Percentiles rank a stretch among this genome's conserved stretches.
These are phyloP conservation scores for Apiotrichum gracile DNA, from an alignment of 1,284 basidiomycete species.

Conservation along the genomic window DNA sequence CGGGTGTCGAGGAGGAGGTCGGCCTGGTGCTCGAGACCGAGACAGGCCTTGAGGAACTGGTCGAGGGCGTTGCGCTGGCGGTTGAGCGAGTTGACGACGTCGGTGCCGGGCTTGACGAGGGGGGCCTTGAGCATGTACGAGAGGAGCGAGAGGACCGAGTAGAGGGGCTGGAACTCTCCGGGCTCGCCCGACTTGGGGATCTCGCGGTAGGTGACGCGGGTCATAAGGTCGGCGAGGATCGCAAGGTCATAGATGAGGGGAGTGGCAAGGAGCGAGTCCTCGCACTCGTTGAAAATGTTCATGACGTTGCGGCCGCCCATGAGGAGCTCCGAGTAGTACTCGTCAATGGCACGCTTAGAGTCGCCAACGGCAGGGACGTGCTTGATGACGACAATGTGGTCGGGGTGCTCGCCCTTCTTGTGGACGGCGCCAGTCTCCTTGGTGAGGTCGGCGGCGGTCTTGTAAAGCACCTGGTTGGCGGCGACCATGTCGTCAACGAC, in stretches of 20 bases:
- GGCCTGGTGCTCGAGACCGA: conserved; percentile 73
- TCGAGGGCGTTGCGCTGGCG: conserved; percentile 93
- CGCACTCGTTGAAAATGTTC: conserved; percentile 93
- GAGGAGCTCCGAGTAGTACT: conserved; percentile 86
- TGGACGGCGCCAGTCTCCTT: conserved; percentile 53
- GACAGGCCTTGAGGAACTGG: conserved; percentile 63
- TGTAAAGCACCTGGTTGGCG: conserved; percentile 85
- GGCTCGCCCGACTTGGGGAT: conserved; percentile 44
- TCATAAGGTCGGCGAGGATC: conserved; percentile 90
- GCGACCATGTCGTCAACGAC: conserved; percentile 98
- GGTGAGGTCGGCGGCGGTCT: conserved; percentile 49
- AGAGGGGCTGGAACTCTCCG: conserved; percentile 68
- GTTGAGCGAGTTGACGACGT: conserved; percentile 91
- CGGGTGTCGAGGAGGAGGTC: conserved; percentile 82
- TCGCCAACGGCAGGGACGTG: conserved; percentile 81
- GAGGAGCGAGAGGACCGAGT: conserved; percentile 80
- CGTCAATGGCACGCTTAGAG: conserved; percentile 91
- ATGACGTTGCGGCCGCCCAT: conserved; percentile 53
- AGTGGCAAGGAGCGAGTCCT: conserved; percentile 93
- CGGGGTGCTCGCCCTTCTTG: conserved; percentile 69
- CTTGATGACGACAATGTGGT: conserved; percentile 96
- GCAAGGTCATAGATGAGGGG: conserved; percentile 91
- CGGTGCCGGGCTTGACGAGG: conserved; percentile 89
- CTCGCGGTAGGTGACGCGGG: conserved; percentile 80
- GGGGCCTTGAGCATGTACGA: conserved; percentile 98